phyloP scores from a whole-genome alignment of 2,329 filamentous ascomycete genomes.

The Colletotrichum noveboracense region DNA sequence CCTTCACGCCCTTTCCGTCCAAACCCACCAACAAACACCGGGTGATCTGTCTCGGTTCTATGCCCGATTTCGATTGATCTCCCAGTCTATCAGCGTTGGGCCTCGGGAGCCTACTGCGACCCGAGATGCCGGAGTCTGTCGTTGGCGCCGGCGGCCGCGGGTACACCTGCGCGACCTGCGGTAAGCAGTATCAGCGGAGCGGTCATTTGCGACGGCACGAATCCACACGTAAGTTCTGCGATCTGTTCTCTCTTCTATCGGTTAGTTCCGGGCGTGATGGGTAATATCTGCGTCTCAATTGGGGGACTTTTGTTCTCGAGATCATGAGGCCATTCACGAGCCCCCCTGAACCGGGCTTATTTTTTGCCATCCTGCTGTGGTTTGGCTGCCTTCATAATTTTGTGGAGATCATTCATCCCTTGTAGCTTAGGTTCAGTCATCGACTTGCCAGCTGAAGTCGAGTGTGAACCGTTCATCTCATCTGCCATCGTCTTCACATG shows the following conservation, averaged over 20 bases:
- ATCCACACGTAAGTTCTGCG: constrained; percentile 26
- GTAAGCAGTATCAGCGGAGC: constrained; percentile 30
- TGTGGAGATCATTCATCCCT: neutral
- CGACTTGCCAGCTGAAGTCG: neutral
- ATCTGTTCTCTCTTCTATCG: neutral
- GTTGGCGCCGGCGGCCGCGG: neutral
- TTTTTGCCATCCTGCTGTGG: neutral
- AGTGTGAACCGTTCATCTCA: neutral
- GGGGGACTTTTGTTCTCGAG: neutral
- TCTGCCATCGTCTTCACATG: neutral
- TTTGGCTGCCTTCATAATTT: neutral
- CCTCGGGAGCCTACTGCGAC: neutral
- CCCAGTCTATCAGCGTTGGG: neutral
- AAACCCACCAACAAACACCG: neutral
- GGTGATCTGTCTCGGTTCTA: neutral
- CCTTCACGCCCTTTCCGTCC: neutral
- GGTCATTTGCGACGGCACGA: constrained; percentile 31
- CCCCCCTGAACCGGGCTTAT: neutral
- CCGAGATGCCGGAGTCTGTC: neutral
- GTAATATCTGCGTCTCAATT: neutral
- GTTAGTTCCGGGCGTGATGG: neutral
- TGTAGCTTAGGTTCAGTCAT: neutral
- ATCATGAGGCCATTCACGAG: neutral
- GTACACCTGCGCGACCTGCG: constrained; percentile 25
- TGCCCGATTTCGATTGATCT: neutral